These are phyloP conservation scores for Aspergillus asperescens DNA, from an alignment of 495 filamentous ascomycete genomes.

Conservation along the genomic window DNA sequence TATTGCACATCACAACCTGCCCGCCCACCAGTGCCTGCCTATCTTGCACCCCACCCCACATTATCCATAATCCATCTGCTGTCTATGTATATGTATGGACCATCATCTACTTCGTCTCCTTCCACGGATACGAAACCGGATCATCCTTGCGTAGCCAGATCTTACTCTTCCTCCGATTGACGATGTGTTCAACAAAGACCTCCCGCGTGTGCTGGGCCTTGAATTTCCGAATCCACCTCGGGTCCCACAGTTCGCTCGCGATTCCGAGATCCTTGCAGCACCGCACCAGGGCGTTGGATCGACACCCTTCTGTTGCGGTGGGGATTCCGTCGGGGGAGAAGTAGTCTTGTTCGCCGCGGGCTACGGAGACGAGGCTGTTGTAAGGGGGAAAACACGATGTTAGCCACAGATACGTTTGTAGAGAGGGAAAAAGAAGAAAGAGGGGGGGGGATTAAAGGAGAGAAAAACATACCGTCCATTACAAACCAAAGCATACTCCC, in stretches of 20 bases:
- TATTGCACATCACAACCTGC: too few relatives aligned
- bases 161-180: slow-evolving; percentile 82
- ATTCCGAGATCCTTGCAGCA: slow-evolving; percentile 98
- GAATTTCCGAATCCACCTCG: slow-evolving; percentile 74
- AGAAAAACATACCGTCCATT: slow-evolving; percentile 68
- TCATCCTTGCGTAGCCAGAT: slow-evolving; percentile 85
- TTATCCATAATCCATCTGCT: too few relatives aligned
- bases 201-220: slow-evolving; percentile 66
- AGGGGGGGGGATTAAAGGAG: neutral
- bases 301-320: slow-evolving; percentile 95
- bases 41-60: too few relatives aligned
- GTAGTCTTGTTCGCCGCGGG: slow-evolving; percentile 92
- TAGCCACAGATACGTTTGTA: neutral
- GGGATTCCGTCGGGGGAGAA: slow-evolving; percentile 89
- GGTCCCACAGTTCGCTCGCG: slow-evolving; percentile 95
- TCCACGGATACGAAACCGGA: slow-evolving; percentile 71
- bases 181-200: slow-evolving; percentile 74
- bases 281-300: slow-evolving; percentile 92
- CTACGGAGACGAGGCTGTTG: slow-evolving; percentile 82
- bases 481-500: slow-evolving; percentile 90
- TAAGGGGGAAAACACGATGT: neutral
- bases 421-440: neutral
- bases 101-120: slow-evolving; percentile 44
- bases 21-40: too few relatives aligned
- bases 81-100: too few relatives aligned